These are phyloP conservation scores for Pseudozyma thailandica DNA, from an alignment of 1,284 basidiomycete genomes.

Conservation along the genomic window DNA sequence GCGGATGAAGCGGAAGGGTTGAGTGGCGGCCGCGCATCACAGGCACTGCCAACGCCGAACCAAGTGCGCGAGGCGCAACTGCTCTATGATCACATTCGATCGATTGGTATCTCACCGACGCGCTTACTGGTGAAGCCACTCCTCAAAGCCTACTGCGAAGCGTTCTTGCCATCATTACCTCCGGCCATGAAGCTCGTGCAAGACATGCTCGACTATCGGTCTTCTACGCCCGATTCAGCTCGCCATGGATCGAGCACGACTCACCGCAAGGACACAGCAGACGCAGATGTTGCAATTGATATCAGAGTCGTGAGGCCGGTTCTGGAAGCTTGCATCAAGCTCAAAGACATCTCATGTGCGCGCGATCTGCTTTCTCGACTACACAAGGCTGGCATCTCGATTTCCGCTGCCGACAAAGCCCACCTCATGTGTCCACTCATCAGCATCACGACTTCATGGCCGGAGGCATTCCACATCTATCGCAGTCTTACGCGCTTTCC, in stretches of 20 bases:
- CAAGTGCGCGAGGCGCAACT: constrained; percentile 50
- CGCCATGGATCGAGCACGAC: not conserved
- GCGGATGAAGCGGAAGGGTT: not conserved
- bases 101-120: constrained; percentile 26
- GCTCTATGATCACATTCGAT: constrained; percentile 47
- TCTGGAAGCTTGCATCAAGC: constrained; percentile 45
- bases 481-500: constrained; percentile 19
- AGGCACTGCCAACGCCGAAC: constrained; percentile 25
- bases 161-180: constrained; percentile 50
- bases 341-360: constrained; percentile 34
- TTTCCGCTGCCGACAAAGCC: constrained; percentile 18
- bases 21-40: not conserved
- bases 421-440: constrained; percentile 27
- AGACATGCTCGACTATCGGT: constrained; percentile 26
- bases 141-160: constrained; percentile 51
- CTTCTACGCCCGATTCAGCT: not conserved
- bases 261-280: not conserved
- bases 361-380: constrained; percentile 30
- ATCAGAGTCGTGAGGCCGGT: constrained; percentile 32
- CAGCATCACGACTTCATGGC: constrained; percentile 31
- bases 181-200: constrained; percentile 44
- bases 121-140: constrained; percentile 47
- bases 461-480: constrained; percentile 48
- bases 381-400: constrained; percentile 9
- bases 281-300: not conserved